phyloP scores from a whole-genome alignment of 768 basidiomycete genomes.

The Trametes cinnabarina region DNA sequence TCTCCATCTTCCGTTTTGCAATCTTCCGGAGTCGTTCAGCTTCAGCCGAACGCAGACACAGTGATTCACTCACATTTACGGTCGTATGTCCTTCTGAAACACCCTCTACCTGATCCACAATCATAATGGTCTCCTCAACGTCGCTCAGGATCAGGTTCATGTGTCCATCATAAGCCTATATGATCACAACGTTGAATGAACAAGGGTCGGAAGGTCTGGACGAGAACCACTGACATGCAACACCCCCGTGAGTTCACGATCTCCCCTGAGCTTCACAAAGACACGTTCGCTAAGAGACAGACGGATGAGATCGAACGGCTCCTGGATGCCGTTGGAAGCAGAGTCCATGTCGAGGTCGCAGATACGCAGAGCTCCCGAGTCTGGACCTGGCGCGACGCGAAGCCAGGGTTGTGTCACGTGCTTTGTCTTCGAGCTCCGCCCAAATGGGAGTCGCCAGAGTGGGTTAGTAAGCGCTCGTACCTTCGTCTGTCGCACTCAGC shows the following conservation, averaged over 20 bases:
- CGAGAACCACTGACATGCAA: conserved; percentile 86
- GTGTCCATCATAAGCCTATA: conserved; percentile 99
- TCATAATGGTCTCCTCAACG: conserved; percentile 95
- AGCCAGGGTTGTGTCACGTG: conserved; percentile 10
- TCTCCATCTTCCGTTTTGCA: conserved; percentile 91
- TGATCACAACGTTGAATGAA: conserved; percentile 16
- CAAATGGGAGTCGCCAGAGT: background rate
- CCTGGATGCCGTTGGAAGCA: conserved; percentile 76
- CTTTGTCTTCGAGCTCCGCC: conserved; percentile 17
- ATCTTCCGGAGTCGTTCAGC: conserved; percentile 46
- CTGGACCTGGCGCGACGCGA: conserved; percentile 7
- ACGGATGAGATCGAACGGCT: conserved; percentile 96
- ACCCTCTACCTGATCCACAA: conserved; percentile 83
- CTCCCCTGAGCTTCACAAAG: conserved; percentile 95
- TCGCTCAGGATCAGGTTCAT: conserved; percentile 99
- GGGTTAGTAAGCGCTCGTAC: background rate
- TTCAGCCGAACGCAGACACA: background rate
- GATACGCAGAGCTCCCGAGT: conserved; percentile 1
- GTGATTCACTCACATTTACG: conserved; percentile 53
- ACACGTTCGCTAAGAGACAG: conserved; percentile 96
- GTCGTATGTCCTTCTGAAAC: conserved; percentile 54
- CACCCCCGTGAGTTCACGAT: conserved; percentile 87
- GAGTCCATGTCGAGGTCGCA: conserved; percentile 53
- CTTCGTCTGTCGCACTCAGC: conserved; percentile 3
- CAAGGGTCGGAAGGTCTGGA: conserved; percentile 1